Base-by-base conservation (phyloP, 345 rosid species). In the Sonneratia caseolaris region DNA sequence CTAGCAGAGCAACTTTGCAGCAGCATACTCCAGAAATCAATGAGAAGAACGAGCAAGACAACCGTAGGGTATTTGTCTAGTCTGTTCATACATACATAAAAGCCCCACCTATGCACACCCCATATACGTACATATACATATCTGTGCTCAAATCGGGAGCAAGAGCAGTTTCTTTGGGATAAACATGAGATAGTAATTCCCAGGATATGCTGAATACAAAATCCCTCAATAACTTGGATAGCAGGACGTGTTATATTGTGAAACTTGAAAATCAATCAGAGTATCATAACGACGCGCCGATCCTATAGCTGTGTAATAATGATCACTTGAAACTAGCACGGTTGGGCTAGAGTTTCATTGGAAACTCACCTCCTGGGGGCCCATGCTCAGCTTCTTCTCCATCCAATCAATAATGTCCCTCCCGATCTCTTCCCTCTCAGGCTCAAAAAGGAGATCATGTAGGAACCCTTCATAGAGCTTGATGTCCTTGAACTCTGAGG, bases 381-480 rank as follows among this genome's bases (percentile, higher is more conserved):
- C 66, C 69, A 62, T 51, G 55, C 72, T 81, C 37, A 89, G 76
- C 79, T 81, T 86, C 79, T 78, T 95, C 86, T 84, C 86, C 92
- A 95, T 90, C 99, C 99, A 92, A 57, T 76, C 68, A 40, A 92
- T 90, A 65, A 95, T 95, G 64, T 95, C 98, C 77, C 76, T 84
- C 18, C 83, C 98, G n/a, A 95, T 76, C 75, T 92, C 96, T 53
- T 92, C 87, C 4, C 81, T 87, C 76, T 95, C 99, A 0, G 94
- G 99, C 82, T 95, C 98, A 62, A 95, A 95, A 37, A 90, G 89
- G 70, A 90, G 94, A 75, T 95, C 98, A 38, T 95, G 99, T 83
- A 95, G 83, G 85, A 89, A 89, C 24, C 97, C 99, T 2, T 88
- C 86, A 35, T 95, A 95, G n/a, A 95, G 94, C 81, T 83, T 92